phyloP scores from a whole-genome alignment of 805 yeast species.

The Komagataella pastoris region DNA sequence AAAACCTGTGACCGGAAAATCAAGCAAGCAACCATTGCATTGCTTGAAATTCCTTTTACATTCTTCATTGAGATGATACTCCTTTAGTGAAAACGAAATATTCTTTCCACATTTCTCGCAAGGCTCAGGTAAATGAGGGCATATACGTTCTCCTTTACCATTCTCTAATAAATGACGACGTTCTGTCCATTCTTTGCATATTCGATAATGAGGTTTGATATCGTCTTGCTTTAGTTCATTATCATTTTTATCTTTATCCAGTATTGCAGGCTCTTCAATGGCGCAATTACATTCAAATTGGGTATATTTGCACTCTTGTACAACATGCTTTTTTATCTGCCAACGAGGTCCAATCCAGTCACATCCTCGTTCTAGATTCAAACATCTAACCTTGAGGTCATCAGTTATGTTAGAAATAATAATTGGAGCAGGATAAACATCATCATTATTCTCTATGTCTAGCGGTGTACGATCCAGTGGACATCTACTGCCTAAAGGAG shows the following conservation, averaged over 20 bases:
- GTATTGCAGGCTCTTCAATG: not conserved
- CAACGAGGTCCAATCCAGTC: slow-evolving; percentile 43
- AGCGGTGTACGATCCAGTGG: slow-evolving; percentile 50
- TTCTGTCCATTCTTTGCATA: not conserved
- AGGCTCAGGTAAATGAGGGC: slow-evolving; percentile 24
- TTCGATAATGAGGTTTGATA: slow-evolving; percentile 9
- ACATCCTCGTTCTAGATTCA: slow-evolving; percentile 41
- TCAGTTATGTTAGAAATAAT: slow-evolving; percentile 46
- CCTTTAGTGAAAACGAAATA: slow-evolving; percentile 17
- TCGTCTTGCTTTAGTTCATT: slow-evolving; percentile 8
- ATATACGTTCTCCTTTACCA: slow-evolving; percentile 7
- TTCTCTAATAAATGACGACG: not conserved
- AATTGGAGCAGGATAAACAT: slow-evolving; percentile 38
- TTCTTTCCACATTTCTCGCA: slow-evolving; percentile 23
- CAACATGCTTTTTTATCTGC: slow-evolving; percentile 38
- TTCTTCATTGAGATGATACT: slow-evolving; percentile 21
- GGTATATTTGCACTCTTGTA: slow-evolving; percentile 23
- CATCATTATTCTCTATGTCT: slow-evolving; percentile 8
- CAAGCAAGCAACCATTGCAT: slow-evolving; percentile 26
- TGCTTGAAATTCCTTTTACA: slow-evolving; percentile 25
- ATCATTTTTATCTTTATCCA: not conserved
- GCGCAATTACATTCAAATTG: slow-evolving; percentile 19
- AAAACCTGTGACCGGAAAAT: slow-evolving; percentile 23
- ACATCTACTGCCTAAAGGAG: slow-evolving; percentile 26
- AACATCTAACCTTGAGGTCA: slow-evolving; percentile 44